Percentiles rank a stretch among this genome's conserved stretches.
phyloP scores from a whole-genome alignment of 139 green algal genomes.

The Tetraselmis striata region DNA sequence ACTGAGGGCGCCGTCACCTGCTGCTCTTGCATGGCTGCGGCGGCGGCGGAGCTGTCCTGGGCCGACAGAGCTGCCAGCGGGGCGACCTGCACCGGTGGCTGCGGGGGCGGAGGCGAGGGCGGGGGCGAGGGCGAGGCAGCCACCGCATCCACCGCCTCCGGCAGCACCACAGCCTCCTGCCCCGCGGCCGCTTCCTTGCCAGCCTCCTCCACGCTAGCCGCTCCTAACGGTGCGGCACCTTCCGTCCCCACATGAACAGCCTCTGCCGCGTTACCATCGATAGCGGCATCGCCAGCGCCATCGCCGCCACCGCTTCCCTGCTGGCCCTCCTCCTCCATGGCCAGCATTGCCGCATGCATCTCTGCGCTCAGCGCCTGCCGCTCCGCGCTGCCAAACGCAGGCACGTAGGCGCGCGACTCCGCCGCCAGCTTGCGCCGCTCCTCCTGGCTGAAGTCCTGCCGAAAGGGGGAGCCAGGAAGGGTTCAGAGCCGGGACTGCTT shows the following conservation, averaged over 20 bases:
- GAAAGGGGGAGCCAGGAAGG: neutral
- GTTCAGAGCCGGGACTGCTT: too few species aligned
- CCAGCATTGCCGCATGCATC: conserved; percentile 72
- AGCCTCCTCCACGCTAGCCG: neutral
- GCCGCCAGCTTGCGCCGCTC: conserved; percentile 62
- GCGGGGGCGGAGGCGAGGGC: neutral
- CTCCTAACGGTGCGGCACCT: too few species aligned
- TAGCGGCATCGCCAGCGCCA: neutral
- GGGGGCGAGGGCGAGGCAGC: too few species aligned
- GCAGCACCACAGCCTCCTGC: neutral
- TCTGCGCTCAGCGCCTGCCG: conserved; percentile 64
- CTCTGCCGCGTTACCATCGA: neutral
- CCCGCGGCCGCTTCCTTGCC: neutral
- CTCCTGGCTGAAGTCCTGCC: conserved; percentile 75
- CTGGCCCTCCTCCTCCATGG: conserved; percentile 14
- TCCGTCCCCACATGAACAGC: too few species aligned
- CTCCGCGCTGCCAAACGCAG: conserved; percentile 57
- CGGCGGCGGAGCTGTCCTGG: too few species aligned
- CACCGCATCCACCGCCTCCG: neutral
- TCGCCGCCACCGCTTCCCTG: neutral
- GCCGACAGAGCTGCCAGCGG: too few species aligned
- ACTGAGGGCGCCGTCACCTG: neutral
- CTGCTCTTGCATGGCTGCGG: neutral
- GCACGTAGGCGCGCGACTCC: conserved; percentile 42
- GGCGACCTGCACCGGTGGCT: too few species aligned